phyloP scores from a whole-genome alignment of 2,329 filamentous ascomycete genomes.

The Aspergillus piperis region DNA sequence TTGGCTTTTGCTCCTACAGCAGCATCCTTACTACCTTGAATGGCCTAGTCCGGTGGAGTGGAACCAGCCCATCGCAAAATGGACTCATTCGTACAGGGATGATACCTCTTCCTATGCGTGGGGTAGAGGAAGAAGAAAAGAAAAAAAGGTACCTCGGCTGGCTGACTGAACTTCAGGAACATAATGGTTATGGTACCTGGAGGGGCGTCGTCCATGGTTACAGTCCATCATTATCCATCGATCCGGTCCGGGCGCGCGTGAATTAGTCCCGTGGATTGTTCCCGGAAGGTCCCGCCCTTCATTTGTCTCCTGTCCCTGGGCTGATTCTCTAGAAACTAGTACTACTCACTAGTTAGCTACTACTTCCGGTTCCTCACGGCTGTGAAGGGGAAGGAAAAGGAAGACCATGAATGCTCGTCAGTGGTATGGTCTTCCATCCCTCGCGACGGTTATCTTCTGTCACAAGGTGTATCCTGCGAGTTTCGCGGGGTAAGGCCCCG shows the following conservation, averaged over 20 bases:
- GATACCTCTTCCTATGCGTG: constrained; percentile 9
- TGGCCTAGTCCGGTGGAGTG: constrained; percentile 9
- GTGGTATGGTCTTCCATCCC: neutral
- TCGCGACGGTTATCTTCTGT: neutral
- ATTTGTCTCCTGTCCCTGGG: neutral
- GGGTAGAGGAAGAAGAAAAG: neutral
- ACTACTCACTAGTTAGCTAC: no score
- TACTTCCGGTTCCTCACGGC: no score
- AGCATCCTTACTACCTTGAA: no score
- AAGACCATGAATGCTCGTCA: neutral
- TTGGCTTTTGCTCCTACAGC: neutral
- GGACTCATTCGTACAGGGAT: neutral
- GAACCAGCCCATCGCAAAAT: neutral
- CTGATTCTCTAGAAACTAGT: neutral
- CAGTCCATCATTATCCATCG: constrained; percentile 7
- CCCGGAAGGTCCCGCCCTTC: constrained; percentile 22
- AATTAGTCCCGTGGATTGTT: constrained; percentile 22
- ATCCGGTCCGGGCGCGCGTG: constrained; percentile 25
- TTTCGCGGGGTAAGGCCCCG: constrained; percentile 3
- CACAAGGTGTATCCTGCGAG: constrained; percentile 1
- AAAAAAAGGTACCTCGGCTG: no score
- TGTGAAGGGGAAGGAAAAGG: no score
- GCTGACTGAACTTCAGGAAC: neutral
- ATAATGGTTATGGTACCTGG: constrained; percentile 12
- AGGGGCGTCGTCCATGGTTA: constrained; percentile 10